A percentile compares a stretch with the other conserved stretches of the same genome.
Conservation (phyloP, 495 filamentous ascomycete species). For the Bacidia rubella region DNA sequence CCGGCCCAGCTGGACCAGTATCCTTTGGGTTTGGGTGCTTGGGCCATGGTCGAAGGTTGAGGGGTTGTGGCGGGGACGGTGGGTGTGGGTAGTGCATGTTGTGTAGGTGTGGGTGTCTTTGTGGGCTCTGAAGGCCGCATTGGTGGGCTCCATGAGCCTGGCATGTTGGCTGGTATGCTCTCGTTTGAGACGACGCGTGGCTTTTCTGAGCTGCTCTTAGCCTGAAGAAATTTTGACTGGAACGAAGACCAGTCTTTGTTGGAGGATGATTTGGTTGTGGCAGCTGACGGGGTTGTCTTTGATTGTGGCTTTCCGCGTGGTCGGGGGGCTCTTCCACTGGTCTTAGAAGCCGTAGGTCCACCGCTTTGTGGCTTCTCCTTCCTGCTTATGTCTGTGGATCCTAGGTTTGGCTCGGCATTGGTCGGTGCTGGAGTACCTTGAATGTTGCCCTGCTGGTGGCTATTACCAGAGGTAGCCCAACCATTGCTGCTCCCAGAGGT, state of each 20-base stretch:
- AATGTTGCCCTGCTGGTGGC: neutral
- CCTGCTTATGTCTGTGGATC: neutral
- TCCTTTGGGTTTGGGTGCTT: slow-evolving; percentile 5
- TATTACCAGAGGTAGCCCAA: no score
- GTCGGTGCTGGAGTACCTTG: neutral
- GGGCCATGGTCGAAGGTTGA: neutral
- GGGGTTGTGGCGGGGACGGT: neutral
- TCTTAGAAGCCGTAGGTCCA: neutral
- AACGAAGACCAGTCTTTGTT: no score
- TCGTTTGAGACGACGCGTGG: neutral
- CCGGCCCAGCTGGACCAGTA: slow-evolving; percentile 14
- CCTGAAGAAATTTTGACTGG: neutral
- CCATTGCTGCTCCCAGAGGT: neutral
- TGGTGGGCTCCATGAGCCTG: slow-evolving; percentile 3
- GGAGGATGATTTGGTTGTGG: neutral
- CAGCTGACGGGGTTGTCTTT: neutral
- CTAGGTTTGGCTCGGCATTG: neutral
- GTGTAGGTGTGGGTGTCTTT: neutral
- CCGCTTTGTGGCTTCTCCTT: neutral
- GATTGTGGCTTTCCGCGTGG: neutral
- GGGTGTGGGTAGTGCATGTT: neutral
- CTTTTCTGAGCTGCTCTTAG: neutral
- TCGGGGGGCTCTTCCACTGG: neutral
- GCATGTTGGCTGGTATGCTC: neutral
- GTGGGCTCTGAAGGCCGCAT: neutral